Conservation (phyloP, 1,139 yeast genomes). For the Magnusiomyces paraingens region DNA sequence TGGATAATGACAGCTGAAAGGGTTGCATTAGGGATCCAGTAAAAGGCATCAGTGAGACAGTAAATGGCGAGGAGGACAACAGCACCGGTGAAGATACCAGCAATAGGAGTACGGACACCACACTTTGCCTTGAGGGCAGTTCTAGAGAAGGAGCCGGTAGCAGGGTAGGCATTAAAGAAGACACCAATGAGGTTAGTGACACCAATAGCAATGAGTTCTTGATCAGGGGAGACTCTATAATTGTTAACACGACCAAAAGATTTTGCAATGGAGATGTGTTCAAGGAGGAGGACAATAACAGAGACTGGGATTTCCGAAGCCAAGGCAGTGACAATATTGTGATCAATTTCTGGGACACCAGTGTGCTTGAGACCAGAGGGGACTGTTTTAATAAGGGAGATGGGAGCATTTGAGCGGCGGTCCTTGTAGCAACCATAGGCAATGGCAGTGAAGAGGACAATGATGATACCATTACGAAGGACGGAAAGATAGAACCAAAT, state of each 20-base stretch:
- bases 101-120: constrained; percentile 91
- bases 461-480: constrained; percentile 73
- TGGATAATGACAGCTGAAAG: constrained; percentile 84
- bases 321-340: constrained; percentile 52
- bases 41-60: constrained; percentile 39
- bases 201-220: constrained; percentile 92
- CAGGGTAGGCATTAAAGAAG: constrained; percentile 88
- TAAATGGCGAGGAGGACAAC: constrained; percentile 84
- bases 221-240: constrained; percentile 86
- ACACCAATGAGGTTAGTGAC: constrained; percentile 86
- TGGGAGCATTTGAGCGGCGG: constrained; percentile 37
- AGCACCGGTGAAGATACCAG: constrained; percentile 85
- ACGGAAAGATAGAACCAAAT: constrained; percentile 66
- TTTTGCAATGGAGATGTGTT: constrained; percentile 90
- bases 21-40: constrained; percentile 50
- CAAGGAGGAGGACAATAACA: constrained; percentile 70
- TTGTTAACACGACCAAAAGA: constrained; percentile 91
- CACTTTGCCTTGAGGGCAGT: constrained; percentile 92
- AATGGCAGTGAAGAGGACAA: constrained; percentile 69
- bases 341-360: constrained; percentile 64
- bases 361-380: constrained; percentile 77
- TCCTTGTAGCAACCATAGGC: constrained; percentile 54
- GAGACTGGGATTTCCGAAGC: constrained; percentile 83
- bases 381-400: constrained; percentile 64
- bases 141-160: constrained; percentile 93